Percentiles rank a stretch among this genome's conserved stretches.
These are phyloP conservation scores for Hyphodiscus hymeniophilus DNA, from an alignment of 495 filamentous ascomycete species.

Conservation along the genomic window DNA sequence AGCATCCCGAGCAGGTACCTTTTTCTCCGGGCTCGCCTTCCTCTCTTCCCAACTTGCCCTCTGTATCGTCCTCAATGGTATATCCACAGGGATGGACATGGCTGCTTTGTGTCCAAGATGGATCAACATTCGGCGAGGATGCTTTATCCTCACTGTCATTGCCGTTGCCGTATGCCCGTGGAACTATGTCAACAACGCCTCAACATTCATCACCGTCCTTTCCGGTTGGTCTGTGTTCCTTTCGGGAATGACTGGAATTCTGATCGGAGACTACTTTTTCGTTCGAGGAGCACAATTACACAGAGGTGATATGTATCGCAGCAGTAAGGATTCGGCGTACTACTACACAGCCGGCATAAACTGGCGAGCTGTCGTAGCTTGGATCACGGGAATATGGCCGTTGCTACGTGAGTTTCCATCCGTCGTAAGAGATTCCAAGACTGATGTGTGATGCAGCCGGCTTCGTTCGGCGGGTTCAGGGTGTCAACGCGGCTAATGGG, in stretches of 20 bases:
- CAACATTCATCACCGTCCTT: slow-evolving; percentile 41
- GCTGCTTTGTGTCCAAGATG: slow-evolving; percentile 37
- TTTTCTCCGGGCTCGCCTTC: slow-evolving; percentile 28
- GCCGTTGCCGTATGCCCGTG: slow-evolving; percentile 43
- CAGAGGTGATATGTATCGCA: slow-evolving; percentile 69
- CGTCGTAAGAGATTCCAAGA: too few species aligned
- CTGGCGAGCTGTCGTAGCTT: slow-evolving; percentile 76
- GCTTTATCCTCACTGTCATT: slow-evolving; percentile 33
- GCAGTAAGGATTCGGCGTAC: slow-evolving; percentile 55
- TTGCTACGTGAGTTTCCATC: slow-evolving; percentile 16
- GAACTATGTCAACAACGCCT: slow-evolving; percentile 40
- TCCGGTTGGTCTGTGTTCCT: slow-evolving; percentile 42
- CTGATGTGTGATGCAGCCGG: too few species aligned
- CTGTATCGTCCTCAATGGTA: slow-evolving; percentile 30
- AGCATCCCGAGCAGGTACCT: slow-evolving; percentile 28
- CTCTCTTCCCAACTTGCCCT: slow-evolving; percentile 26
- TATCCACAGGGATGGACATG: slow-evolving; percentile 37
- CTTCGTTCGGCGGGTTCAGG: slow-evolving; percentile 20
- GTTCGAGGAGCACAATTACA: slow-evolving; percentile 58
- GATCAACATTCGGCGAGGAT: slow-evolving; percentile 42
- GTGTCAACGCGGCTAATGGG: slow-evolving; percentile 7
- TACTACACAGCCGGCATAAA: slow-evolving; percentile 66
- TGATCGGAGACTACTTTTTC: slow-evolving; percentile 34
- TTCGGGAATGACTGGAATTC: slow-evolving; percentile 31
- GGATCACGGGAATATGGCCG: slow-evolving; percentile 61